Percentiles rank a stretch among this genome's conserved stretches.
Conservation (phyloP, 805 yeast species). For the Teunomyces stri region DNA sequence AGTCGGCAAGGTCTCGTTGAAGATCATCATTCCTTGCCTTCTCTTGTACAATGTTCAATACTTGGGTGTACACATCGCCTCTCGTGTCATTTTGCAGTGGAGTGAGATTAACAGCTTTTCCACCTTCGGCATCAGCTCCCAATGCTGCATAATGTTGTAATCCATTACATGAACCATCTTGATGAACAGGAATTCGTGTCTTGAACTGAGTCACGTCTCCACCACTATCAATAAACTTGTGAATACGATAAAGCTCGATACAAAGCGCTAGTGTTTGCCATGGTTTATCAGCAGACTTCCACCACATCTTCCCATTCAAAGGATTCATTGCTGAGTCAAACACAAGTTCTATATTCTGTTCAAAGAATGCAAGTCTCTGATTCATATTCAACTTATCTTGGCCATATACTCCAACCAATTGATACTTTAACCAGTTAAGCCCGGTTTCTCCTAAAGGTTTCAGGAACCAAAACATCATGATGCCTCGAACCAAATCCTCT, state of each 20-base stretch:
- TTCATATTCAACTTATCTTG: conserved; percentile 23
- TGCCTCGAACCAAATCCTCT: conserved; percentile 32
- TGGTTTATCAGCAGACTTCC: conserved; percentile 37
- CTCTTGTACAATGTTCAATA: conserved; percentile 22
- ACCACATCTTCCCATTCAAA: conserved; percentile 26
- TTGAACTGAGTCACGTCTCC: conserved; percentile 18
- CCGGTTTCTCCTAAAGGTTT: conserved; percentile 36
- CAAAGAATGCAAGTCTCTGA: conserved; percentile 27
- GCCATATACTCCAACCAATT: conserved; percentile 34
- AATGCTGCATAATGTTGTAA: conserved; percentile 47
- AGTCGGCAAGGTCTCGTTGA: not conserved
- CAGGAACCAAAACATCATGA: conserved; percentile 38
- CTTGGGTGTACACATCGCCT: conserved; percentile 35
- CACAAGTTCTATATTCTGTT: conserved; percentile 19
- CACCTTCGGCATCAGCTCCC: conserved; percentile 37
- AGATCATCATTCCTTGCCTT: conserved; percentile 8
- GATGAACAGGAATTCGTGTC: conserved; percentile 38
- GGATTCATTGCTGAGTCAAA: conserved; percentile 29
- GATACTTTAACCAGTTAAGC: conserved; percentile 37
- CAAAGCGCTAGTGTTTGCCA: conserved; percentile 40
- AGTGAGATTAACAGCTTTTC: conserved; percentile 36
- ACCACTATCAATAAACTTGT: conserved; percentile 14
- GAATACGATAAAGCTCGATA: conserved; percentile 25
- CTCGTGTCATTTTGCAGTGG: conserved; percentile 15
- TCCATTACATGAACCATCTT: conserved; percentile 47